Percentiles rank a stretch among this genome's conserved stretches.
Evolutionary conservation across 495 filamentous ascomycete genomes (phyloP).

Genomic region (Acidomyces sp.): DNA sequence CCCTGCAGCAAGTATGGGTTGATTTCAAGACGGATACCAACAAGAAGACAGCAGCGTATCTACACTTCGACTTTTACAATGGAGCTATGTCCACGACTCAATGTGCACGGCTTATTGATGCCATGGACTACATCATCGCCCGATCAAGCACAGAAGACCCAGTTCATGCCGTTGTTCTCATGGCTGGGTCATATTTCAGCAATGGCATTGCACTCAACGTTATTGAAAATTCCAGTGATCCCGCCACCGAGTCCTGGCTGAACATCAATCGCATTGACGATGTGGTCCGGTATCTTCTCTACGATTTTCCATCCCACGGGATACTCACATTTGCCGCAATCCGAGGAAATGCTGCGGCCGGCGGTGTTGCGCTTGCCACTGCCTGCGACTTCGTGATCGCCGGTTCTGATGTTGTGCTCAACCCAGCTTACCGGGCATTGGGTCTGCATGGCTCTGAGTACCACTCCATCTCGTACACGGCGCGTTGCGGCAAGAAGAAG

Average conservation of each 20-base stretch:
- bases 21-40: slow-evolving; percentile 4
- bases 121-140: slow-evolving; percentile 9
- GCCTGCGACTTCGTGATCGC: slow-evolving; percentile 13
- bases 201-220: slow-evolving; percentile 17
- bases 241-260: slow-evolving; percentile 7
- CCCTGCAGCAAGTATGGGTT: slow-evolving; percentile 14
- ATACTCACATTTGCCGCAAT: slow-evolving; percentile 13
- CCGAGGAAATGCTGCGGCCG: slow-evolving; percentile 14
- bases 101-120: slow-evolving; percentile 9
- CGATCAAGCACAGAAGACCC: background rate
- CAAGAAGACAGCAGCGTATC: slow-evolving; percentile 5
- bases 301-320: slow-evolving; percentile 6
- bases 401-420: slow-evolving; percentile 12
- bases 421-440: slow-evolving; percentile 13
- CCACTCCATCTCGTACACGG: slow-evolving; percentile 10
- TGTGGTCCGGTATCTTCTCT: slow-evolving; percentile 6
- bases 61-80: slow-evolving; percentile 17
- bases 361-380: slow-evolving; percentile 12
- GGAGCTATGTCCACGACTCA: slow-evolving; percentile 12
- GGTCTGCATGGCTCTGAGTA: slow-evolving; percentile 12
- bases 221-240: slow-evolving; percentile 5
- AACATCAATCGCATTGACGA: slow-evolving; percentile 16
- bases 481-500: slow-evolving; percentile 7
- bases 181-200: slow-evolving; percentile 16
- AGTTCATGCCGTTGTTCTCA: slow-evolving; percentile 9